These are phyloP conservation scores for Incumbomyces lentus DNA, from an alignment of 2,329 filamentous ascomycete species.

Conservation along the genomic window DNA sequence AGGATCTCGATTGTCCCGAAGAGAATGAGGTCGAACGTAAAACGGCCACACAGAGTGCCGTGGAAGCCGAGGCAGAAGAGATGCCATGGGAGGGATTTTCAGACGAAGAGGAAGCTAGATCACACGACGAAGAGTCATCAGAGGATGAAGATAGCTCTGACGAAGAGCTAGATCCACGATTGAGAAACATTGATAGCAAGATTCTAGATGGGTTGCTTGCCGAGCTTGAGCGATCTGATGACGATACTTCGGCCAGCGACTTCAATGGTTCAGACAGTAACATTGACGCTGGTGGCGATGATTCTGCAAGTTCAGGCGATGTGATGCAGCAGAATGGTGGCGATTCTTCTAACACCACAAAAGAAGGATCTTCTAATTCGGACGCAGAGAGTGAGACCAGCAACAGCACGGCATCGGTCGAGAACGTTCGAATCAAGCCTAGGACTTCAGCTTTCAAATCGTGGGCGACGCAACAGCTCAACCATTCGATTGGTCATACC, in stretches of 20 bases:
- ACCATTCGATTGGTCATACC: conserved; percentile 64
- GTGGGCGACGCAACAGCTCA: conserved; percentile 81
- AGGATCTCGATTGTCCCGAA: too few relatives aligned
- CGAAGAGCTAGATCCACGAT: conserved; percentile 1
- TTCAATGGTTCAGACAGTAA: conserved; percentile 13
- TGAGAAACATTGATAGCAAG: conserved; percentile 1
- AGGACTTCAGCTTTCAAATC: conserved; percentile 69
- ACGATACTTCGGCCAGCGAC: not conserved
- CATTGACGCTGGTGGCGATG: conserved; percentile 21
- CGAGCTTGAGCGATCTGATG: conserved; percentile 3
- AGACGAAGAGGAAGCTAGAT: conserved; percentile 26
- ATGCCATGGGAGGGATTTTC: conserved; percentile 37
- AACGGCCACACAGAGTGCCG: conserved; percentile 12
- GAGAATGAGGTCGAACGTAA: conserved; percentile 20
- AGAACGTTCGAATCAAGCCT: conserved; percentile 35
- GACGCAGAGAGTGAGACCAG: conserved; percentile 23
- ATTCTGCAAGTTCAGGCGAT: conserved; percentile 7
- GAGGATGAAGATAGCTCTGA: conserved; percentile 30
- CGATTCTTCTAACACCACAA: conserved; percentile 19
- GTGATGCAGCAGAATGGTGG: conserved; percentile 21
- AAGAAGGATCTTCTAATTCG: conserved; percentile 19
- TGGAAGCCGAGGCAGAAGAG: conserved; percentile 14
- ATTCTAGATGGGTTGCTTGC: conserved; percentile 1
- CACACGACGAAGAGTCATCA: conserved; percentile 39
- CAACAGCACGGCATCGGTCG: conserved; percentile 25